Evolutionary conservation across 371 early-diverging fungal genomes (phyloP).

Genomic region (Mortierella sp.): DNA sequence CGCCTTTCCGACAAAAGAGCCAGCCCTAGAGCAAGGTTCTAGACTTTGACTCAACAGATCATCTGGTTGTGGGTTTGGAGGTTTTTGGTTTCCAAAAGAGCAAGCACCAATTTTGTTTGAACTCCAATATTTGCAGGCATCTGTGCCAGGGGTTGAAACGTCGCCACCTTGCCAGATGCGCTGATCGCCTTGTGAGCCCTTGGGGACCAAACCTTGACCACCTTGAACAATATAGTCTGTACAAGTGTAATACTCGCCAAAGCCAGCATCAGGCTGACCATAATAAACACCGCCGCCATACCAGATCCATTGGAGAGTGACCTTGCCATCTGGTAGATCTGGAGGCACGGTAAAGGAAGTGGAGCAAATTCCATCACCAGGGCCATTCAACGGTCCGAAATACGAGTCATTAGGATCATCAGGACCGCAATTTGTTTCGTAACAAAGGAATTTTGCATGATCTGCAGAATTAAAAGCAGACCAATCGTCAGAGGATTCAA

Average conservation of each 20-base stretch:
- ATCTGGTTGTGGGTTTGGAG: constrained; percentile 36
- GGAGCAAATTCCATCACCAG: constrained; percentile 60
- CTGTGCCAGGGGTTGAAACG: constrained; percentile 62
- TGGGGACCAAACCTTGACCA: constrained; percentile 32
- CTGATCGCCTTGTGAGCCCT: constrained; percentile 17
- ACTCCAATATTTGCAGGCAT: constrained; percentile 71
- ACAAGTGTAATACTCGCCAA: constrained; percentile 71
- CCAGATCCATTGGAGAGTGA: constrained; percentile 74
- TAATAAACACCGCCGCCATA: constrained; percentile 71
- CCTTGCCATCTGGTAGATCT: constrained; percentile 64
- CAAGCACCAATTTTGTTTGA: constrained; percentile 68
- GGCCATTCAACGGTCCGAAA: constrained; percentile 60
- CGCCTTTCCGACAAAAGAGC: constrained; percentile 36
- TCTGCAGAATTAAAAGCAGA: constrained; percentile 62
- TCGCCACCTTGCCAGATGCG: constrained; percentile 64
- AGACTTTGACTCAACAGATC: constrained; percentile 48
- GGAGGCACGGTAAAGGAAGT: constrained; percentile 64
- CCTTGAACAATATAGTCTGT: constrained; percentile 65
- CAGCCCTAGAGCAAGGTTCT: constrained; percentile 41
- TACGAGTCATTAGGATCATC: constrained; percentile 46
- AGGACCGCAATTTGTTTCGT: constrained; percentile 68
- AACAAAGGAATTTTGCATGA: constrained; percentile 64
- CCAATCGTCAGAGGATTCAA: constrained; percentile 65
- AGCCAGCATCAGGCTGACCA: constrained; percentile 62
- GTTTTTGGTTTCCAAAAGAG: constrained; percentile 58